A percentile compares a stretch with the other conserved stretches of the same genome.
Evolutionary conservation across 2,329 filamentous ascomycete species (phyloP).

Genomic region (Clonostachys chloroleuca): DNA sequence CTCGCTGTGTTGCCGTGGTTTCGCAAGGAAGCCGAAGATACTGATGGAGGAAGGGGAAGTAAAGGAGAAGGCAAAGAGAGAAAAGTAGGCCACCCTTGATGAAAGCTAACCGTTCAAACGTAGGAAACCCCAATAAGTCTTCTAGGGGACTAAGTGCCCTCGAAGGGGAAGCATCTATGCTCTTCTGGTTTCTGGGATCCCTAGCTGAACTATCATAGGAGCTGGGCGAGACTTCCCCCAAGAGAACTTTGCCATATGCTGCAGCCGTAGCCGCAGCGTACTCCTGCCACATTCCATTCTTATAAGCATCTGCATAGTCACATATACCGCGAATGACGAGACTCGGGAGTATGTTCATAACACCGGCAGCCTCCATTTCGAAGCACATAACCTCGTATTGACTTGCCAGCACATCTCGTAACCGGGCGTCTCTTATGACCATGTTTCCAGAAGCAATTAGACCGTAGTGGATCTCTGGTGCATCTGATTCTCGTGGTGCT

Average conservation of each 20-base stretch:
- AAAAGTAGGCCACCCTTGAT: no score
- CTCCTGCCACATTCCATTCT: constrained; percentile 22
- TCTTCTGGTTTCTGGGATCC: no score
- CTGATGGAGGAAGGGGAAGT: no score
- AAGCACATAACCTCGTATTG: constrained; percentile 18
- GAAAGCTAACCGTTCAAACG: no score
- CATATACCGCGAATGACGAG: constrained; percentile 26
- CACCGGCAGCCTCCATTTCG: constrained; percentile 10
- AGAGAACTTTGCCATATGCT: constrained; percentile 6
- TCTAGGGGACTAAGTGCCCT: no score
- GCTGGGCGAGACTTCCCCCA: no score
- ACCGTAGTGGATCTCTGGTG: constrained; percentile 3
- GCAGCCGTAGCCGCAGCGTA: constrained; percentile 25
- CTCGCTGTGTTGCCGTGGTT: no score
- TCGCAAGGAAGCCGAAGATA: no score
- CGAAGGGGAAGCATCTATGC: no score
- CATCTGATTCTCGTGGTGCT: background rate
- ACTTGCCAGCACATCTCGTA: constrained; percentile 2
- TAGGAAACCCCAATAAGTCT: no score
- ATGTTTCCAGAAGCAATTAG: constrained; percentile 2
- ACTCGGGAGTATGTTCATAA: constrained; percentile 14
- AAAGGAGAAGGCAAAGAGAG: no score
- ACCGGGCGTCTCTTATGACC: background rate
- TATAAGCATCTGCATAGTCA: constrained; percentile 29
- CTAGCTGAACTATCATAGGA: no score